phyloP scores from a whole-genome alignment of 202 grass and related monocot species.

The Brachypodium distachyon region DNA sequence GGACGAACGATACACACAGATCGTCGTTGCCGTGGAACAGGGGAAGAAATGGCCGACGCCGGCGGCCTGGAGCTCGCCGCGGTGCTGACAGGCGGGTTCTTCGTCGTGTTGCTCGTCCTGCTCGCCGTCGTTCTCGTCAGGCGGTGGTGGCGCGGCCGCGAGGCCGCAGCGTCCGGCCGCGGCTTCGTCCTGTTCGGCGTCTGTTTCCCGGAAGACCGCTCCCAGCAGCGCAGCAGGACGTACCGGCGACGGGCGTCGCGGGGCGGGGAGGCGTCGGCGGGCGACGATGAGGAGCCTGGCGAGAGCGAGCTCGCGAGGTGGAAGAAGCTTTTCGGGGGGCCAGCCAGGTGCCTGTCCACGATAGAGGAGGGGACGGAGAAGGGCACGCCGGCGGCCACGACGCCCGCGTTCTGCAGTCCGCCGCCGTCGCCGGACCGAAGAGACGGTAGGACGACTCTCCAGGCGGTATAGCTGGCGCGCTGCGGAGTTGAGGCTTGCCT shows the following conservation, averaged over 20 bases:
- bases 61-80: slow-evolving; percentile 5
- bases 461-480: background rate
- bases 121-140: background rate
- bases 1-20: background rate
- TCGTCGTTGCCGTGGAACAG: background rate
- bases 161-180: background rate
- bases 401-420: slow-evolving; percentile 25
- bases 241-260: background rate
- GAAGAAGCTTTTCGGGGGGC: slow-evolving; percentile 31
- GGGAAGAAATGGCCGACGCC: background rate
- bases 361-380: slow-evolving; percentile 64
- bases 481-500: background rate
- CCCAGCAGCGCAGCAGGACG: background rate
- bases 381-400: slow-evolving; percentile 5
- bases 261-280: background rate
- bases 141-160: background rate
- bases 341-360: slow-evolving; percentile 43
- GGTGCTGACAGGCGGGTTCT: slow-evolving; percentile 1
- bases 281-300: slow-evolving; percentile 24
- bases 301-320: slow-evolving; percentile 46
- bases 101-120: background rate
- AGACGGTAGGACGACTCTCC: background rate
- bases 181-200: slow-evolving; percentile 38
- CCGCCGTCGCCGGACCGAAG: slow-evolving; percentile 33
- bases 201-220: slow-evolving; percentile 8